phyloP scores from a whole-genome alignment of 495 filamentous ascomycete genomes.

The Talaromyces stipitatus region DNA sequence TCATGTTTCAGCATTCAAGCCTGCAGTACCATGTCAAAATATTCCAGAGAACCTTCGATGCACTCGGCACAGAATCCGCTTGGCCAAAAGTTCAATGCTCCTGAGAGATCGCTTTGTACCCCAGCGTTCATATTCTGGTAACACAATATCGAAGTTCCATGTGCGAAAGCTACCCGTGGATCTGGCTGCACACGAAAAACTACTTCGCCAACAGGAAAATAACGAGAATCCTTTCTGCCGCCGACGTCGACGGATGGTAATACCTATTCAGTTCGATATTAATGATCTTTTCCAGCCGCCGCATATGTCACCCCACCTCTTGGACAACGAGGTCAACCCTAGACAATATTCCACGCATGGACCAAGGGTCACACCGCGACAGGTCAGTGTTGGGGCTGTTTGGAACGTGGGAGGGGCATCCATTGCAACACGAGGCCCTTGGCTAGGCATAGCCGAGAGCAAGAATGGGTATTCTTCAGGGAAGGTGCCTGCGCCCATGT shows the following conservation, averaged over 20 bases:
- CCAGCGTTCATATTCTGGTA: conserved; percentile 34
- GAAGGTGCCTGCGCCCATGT: conserved; percentile 68
- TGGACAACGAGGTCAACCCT: conserved; percentile 17
- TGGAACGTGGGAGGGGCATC: conserved; percentile 74
- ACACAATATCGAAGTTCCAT: conserved; percentile 49
- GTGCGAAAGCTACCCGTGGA: conserved; percentile 54
- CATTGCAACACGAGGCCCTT: conserved; percentile 33
- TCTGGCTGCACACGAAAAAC: conserved; percentile 52
- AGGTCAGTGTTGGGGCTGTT: conserved; percentile 61
- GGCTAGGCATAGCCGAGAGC: conserved; percentile 48
- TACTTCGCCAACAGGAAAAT: conserved; percentile 48
- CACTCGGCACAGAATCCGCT: not conserved
- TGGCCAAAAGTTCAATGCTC: not conserved
- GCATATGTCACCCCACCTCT: conserved; percentile 27
- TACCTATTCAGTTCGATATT: conserved; percentile 12
- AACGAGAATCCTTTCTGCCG: conserved; percentile 61
- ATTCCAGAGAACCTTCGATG: not conserved
- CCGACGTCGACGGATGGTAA: conserved; percentile 11
- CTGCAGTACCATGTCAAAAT: not conserved
- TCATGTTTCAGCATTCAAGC: not conserved
- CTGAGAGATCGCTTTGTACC: conserved; percentile 64
- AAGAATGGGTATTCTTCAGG: conserved; percentile 55
- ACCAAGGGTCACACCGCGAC: conserved; percentile 13
- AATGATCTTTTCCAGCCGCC: conserved; percentile 15
- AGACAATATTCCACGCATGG: conserved; percentile 3